Evolutionary conservation across 2,329 filamentous ascomycete genomes (phyloP), one percentile per base, ranked within the genome.

Genomic region (Pseudocercospora macadamiae): DNA sequence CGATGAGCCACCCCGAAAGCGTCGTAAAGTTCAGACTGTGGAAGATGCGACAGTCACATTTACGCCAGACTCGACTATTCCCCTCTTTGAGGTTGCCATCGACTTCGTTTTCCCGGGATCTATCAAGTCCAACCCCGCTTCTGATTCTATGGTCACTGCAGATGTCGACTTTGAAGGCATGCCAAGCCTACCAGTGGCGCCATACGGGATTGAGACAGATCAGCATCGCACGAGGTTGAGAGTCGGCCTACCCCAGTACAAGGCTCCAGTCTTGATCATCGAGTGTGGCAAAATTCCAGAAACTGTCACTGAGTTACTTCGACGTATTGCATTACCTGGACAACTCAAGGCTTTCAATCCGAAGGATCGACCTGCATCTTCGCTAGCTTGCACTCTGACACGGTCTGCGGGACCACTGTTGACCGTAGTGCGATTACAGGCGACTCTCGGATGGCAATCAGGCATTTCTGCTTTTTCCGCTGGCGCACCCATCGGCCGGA

Each of bases 381-480:
- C 51, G 26, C 49, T 62, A 21, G 32, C 56, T 30, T 72, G 68
- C 45, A 63, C 61, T 6, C 44, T 72, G 18, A 66, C 63, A 25
- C 62, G 65, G 34, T 69, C 68, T 4, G 19, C 36, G 2, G 68
- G 70, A 12, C 52, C 66, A 32, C 51, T 64, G 2, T 66, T 64
- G 53, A 68, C 61, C 2, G 63, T 69, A 8, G 59, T 72, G 9
- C 65, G 70, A 4, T 45, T 73, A 18, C 56, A 67, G 51, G 66
- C 66, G 5, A 55, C 61, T 12, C 51, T 73, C 44, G 59, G 39
- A 5, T 74, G 72, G 72, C 62, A 52, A 14, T 70, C 71, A 37
- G 68, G 68, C 3, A 39, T 62, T 10, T 72, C 73, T 12, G 71
- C 70, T 1, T 73, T 73, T 42, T 63, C 66, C 10, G 45, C 54